phyloP scores from a whole-genome alignment of 305 asterid species.

The Petunia hybrid region DNA sequence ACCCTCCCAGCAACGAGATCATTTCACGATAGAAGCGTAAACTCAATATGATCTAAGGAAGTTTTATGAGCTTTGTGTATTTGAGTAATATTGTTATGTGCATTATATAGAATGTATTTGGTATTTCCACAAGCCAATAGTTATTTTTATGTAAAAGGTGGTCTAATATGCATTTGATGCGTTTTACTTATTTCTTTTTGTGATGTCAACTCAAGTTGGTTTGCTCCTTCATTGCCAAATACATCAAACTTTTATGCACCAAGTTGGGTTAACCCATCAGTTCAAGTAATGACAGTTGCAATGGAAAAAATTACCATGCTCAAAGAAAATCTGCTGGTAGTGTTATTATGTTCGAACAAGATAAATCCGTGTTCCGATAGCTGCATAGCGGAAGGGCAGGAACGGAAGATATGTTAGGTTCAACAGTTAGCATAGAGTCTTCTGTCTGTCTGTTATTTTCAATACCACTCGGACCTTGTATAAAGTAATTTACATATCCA shows the following conservation, averaged over 20 bases:
- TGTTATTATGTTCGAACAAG: background rate
- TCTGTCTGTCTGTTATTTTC: background rate
- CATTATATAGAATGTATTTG: background rate
- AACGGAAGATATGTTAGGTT: background rate
- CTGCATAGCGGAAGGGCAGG: background rate
- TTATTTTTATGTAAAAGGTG: background rate
- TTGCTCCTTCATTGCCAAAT: constrained; percentile 11
- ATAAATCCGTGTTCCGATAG: background rate
- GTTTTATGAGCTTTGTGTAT: background rate
- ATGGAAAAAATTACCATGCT: background rate
- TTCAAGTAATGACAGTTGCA: background rate
- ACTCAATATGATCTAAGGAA: background rate
- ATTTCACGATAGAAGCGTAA: background rate
- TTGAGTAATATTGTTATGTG: background rate
- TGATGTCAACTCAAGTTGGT: constrained; percentile 2
- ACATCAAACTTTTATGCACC: background rate
- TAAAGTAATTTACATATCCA: background rate
- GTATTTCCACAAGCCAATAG: background rate
- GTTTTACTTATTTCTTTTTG: background rate
- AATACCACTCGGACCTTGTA: background rate
- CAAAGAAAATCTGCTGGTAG: background rate
- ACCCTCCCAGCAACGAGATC: background rate
- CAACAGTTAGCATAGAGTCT: background rate
- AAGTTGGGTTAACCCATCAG: background rate
- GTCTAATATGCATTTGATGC: background rate